phyloP scores from a whole-genome alignment of 2,329 filamentous ascomycete species.

The Hypocreales sp. region DNA sequence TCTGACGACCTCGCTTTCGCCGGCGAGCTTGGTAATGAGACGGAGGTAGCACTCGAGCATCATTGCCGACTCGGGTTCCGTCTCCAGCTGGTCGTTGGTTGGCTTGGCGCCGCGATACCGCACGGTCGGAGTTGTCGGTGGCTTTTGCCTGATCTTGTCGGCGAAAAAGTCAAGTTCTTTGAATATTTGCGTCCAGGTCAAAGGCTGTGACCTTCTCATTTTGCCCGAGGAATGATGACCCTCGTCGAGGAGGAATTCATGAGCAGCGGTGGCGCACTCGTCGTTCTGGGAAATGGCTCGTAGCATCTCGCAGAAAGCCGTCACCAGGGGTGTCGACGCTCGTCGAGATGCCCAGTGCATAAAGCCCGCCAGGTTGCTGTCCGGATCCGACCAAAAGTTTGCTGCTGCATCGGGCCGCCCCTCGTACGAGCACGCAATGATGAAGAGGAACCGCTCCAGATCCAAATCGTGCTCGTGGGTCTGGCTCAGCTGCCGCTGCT shows the following conservation, averaged over 20 bases:
- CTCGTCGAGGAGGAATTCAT: constrained; percentile 83
- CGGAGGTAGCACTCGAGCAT: constrained; percentile 93
- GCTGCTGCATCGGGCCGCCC: constrained; percentile 69
- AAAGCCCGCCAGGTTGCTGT: constrained; percentile 88
- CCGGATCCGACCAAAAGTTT: constrained; percentile 82
- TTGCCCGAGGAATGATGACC: constrained; percentile 58
- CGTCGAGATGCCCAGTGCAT: constrained; percentile 93
- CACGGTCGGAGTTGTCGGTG: constrained; percentile 24
- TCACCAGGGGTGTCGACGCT: constrained; percentile 89
- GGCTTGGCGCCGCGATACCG: constrained; percentile 43
- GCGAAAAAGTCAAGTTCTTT: constrained; percentile 78
- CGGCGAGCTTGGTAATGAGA: constrained; percentile 67
- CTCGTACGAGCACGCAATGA: constrained; percentile 86
- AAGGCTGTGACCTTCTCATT: constrained; percentile 65
- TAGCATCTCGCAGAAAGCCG: constrained; percentile 93
- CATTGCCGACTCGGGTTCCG: constrained; percentile 82
- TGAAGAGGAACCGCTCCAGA: constrained; percentile 78
- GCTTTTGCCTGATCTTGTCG: constrained; percentile 59
- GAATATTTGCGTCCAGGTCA: constrained; percentile 90
- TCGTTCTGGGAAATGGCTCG: constrained; percentile 74
- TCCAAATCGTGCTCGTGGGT: constrained; percentile 53
- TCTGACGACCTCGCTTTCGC: constrained; percentile 57
- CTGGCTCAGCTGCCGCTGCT: constrained; percentile 57
- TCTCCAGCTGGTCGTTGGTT: constrained; percentile 53
- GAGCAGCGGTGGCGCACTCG: constrained; percentile 68